phyloP scores from a whole-genome alignment of 257 asterid genomes.

The Asclepias syriaca region DNA sequence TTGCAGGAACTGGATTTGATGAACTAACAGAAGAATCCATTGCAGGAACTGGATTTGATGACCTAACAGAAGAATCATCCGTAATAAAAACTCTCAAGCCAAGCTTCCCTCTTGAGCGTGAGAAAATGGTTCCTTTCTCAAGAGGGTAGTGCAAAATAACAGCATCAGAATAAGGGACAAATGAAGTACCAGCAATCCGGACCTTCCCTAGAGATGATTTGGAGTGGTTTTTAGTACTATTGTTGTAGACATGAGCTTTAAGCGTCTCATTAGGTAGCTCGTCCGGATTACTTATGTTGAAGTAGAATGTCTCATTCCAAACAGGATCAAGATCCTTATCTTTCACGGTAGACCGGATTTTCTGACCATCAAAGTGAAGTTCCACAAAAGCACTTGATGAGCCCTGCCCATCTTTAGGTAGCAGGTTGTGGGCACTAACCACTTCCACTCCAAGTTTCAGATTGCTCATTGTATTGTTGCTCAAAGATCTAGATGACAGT shows the following conservation, averaged over 20 bases:
- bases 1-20: too few relatives aligned
- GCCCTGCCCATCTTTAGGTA: conserved; percentile 80
- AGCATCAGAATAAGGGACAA: conserved; percentile 67
- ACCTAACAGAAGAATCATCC: conserved; percentile 49
- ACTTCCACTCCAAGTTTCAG: conserved; percentile 85
- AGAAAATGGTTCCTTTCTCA: conserved; percentile 58
- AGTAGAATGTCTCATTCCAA: conserved; percentile 79
- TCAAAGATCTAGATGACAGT: conserved; percentile 6
- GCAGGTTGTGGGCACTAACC: conserved; percentile 73
- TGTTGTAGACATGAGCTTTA: conserved; percentile 66
- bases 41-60: conserved; percentile 43
- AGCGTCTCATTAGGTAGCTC: conserved; percentile 48
- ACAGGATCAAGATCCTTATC: conserved; percentile 75
- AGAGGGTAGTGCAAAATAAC: conserved; percentile 70
- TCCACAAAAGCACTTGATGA: conserved; percentile 73
- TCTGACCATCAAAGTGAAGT: conserved; percentile 71
- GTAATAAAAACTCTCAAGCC: conserved; percentile 67
- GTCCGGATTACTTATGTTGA: conserved; percentile 56
- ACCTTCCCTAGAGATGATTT: conserved; percentile 78
- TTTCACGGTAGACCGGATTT: conserved; percentile 63
- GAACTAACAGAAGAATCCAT: conserved; percentile 41
- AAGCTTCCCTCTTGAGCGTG: conserved; percentile 74
- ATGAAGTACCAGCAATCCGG: conserved; percentile 50
- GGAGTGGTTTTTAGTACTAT: conserved; percentile 30
- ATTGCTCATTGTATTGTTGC: conserved; percentile 48